These are phyloP conservation scores for Cordyceps javanica DNA, from an alignment of 2,329 filamentous ascomycete genomes.

Conservation along the genomic window DNA sequence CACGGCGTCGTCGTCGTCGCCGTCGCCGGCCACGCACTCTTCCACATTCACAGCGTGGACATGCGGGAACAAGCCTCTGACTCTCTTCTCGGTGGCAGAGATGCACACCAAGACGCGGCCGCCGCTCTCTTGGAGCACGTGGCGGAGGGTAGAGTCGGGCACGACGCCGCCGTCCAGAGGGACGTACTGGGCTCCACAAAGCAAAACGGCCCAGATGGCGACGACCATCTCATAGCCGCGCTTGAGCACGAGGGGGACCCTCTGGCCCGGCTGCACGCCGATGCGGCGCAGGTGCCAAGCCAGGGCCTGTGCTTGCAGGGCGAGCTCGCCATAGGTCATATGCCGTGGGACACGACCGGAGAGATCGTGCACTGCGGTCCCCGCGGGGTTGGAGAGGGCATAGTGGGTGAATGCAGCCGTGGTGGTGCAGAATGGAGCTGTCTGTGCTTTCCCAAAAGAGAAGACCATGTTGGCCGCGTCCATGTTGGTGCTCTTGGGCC, in stretches of 20 bases:
- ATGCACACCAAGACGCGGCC: constrained; percentile 43
- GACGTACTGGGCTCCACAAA: constrained; percentile 53
- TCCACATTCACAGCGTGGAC: constrained; percentile 25
- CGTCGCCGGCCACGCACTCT: constrained; percentile 13
- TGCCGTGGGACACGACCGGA: constrained; percentile 22
- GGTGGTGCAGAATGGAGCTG: constrained; percentile 31
- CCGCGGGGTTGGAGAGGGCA: constrained; percentile 30
- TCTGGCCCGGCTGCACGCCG: constrained; percentile 38
- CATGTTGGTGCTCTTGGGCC: constrained; percentile 13
- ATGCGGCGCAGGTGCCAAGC: constrained; percentile 31
- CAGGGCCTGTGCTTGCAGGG: constrained; percentile 35
- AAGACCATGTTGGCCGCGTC: constrained; percentile 7
- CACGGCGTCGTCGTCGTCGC: background rate
- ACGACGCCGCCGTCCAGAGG: constrained; percentile 52
- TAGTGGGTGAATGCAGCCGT: constrained; percentile 34
- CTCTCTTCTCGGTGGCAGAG: constrained; percentile 28
- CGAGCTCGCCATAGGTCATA: constrained; percentile 41
- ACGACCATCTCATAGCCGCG: constrained; percentile 51
- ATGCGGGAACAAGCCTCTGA: constrained; percentile 22
- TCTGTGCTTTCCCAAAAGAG: constrained; percentile 19
- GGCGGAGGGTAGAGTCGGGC: constrained; percentile 39
- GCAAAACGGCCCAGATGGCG: constrained; percentile 50
- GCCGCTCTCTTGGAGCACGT: constrained; percentile 42
- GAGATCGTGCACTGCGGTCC: constrained; percentile 33
- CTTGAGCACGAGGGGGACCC: constrained; percentile 49